Percentiles rank a stretch among this genome's conserved stretches.
Conservation (phyloP, 148 eudicot genomes). For the Amaranthus hypochondriacus region DNA sequence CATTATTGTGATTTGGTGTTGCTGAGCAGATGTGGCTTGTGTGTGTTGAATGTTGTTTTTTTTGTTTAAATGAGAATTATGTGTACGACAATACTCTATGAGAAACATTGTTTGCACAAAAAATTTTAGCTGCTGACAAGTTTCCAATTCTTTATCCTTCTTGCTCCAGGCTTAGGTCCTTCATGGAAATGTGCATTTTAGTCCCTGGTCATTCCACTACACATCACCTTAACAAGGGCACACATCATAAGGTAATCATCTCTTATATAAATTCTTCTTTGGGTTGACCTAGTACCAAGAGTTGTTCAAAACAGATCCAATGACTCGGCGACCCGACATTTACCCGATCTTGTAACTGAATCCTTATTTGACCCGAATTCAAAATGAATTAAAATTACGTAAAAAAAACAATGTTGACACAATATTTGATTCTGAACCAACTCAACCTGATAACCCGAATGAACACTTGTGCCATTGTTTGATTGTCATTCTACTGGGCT, state of each 20-base stretch:
- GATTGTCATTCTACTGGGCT: neutral
- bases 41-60: neutral
- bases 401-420: no score
- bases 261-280: neutral
- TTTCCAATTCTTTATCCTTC: neutral
- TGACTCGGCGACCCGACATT: no score
- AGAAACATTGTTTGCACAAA: neutral
- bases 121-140: neutral
- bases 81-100: neutral
- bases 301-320: no score
- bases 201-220: slow-evolving; percentile 62
- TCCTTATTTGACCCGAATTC: no score
- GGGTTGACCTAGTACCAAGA: neutral
- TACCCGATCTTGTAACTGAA: no score
- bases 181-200: slow-evolving; percentile 96
- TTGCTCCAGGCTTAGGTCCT: slow-evolving; percentile 74
- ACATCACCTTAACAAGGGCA: slow-evolving; percentile 35
- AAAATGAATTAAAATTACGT: no score
- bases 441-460: no score
- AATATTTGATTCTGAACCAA: no score
- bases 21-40: neutral
- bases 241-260: slow-evolving; percentile 43
- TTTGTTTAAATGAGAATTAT: neutral
- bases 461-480: neutral
- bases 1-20: neutral